Evolutionary conservation across 2,329 filamentous ascomycete genomes (phyloP).

Genomic region (Metarhizium guizhouense): DNA sequence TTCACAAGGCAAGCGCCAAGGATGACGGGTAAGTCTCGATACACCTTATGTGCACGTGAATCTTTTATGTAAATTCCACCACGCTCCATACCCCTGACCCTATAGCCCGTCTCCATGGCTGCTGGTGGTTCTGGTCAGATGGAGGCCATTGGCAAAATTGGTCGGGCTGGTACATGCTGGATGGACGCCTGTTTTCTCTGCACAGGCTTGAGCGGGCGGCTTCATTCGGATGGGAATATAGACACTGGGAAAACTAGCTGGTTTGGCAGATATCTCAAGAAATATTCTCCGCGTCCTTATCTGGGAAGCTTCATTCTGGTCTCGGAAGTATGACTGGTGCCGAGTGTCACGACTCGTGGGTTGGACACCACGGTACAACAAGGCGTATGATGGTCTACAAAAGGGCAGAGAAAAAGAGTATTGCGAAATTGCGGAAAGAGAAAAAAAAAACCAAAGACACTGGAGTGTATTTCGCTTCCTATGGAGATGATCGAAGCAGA

Average conservation of each 20-base stretch:
- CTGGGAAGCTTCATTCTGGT: neutral
- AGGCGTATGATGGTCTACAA: neutral
- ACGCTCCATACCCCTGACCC: neutral
- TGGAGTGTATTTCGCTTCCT: conserved; percentile 10
- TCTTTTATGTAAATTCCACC: neutral
- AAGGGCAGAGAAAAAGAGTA: conserved; percentile 1
- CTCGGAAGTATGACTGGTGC: neutral
- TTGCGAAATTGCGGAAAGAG: neutral
- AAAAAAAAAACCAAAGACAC: neutral
- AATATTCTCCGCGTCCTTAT: neutral
- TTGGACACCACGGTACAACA: neutral
- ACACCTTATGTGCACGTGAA: neutral
- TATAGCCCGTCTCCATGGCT: neutral
- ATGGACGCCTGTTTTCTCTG: neutral
- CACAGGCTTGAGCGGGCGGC: neutral
- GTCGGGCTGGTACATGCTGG: neutral
- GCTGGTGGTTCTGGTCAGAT: neutral
- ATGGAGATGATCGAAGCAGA: conserved; percentile 20
- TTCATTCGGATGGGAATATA: neutral
- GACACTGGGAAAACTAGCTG: neutral
- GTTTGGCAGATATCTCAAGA: neutral
- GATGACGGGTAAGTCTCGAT: conserved; percentile 33
- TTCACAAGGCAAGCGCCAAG: conserved; percentile 55
- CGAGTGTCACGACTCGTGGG: neutral
- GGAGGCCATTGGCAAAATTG: neutral